phyloP scores from a whole-genome alignment of 176 grass and related monocot species.

The Oryza longistaminata region DNA sequence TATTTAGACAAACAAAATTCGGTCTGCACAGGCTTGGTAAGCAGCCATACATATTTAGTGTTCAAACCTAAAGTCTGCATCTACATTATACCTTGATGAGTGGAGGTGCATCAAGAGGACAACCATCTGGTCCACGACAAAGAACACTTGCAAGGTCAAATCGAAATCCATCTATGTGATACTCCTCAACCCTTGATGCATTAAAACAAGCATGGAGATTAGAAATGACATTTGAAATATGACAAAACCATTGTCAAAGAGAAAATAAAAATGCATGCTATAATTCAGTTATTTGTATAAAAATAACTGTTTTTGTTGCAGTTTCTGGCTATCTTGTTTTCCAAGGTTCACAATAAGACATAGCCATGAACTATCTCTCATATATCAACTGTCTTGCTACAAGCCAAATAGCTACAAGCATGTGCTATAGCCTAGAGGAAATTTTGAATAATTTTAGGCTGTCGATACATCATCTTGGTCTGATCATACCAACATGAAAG shows the following conservation, averaged over 20 bases:
- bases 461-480: constrained; percentile 20
- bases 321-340: not conserved
- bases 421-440: constrained; percentile 19
- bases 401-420: constrained; percentile 18
- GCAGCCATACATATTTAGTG: not conserved
- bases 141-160: constrained; percentile 99
- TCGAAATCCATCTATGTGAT: constrained; percentile 98
- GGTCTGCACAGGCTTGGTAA: not conserved
- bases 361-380: constrained; percentile 14
- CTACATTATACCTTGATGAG: constrained; percentile 66
- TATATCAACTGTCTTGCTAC: constrained; percentile 25
- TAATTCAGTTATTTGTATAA: constrained; percentile 1
- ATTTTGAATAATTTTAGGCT: not conserved
- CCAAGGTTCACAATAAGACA: constrained; percentile 6
- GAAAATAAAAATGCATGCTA: not conserved
- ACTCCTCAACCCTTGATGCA: constrained; percentile 80
- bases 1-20: not conserved
- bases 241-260: not conserved
- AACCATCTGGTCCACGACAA: constrained; percentile 84
- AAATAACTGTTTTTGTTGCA: not conserved
- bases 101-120: constrained; percentile 85
- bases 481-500: constrained; percentile 7
- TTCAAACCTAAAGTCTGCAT: not conserved
- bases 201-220: constrained; percentile 13
- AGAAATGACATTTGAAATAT: constrained; percentile 12